Evolutionary conservation across 768 basidiomycete genomes (phyloP).

Genomic region (Termitomyces sp.): DNA sequence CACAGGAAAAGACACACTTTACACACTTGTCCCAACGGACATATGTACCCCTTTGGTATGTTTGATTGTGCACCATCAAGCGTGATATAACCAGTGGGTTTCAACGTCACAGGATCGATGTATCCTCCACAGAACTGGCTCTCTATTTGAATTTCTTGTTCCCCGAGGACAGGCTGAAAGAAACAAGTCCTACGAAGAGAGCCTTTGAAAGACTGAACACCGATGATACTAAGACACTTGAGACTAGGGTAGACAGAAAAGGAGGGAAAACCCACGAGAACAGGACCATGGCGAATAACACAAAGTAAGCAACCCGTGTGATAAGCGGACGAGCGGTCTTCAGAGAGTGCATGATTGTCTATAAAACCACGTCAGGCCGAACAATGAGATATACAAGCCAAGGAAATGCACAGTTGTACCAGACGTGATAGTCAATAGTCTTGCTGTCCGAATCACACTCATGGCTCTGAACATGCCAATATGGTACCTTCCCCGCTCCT

Average conservation of each 20-base stretch:
- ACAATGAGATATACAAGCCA: neutral
- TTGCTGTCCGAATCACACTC: conserved; percentile 77
- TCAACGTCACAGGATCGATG: conserved; percentile 55
- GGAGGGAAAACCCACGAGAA: conserved; percentile 60
- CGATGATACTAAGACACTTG: conserved; percentile 62
- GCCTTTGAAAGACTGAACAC: conserved; percentile 91
- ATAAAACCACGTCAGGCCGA: neutral
- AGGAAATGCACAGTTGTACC: conserved; percentile 75
- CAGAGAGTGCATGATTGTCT: conserved; percentile 86
- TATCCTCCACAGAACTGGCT: conserved; percentile 77
- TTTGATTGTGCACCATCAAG: conserved; percentile 21
- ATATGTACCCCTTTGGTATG: conserved; percentile 77
- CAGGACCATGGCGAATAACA: conserved; percentile 81
- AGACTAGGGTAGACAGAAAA: neutral
- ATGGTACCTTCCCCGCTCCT: conserved; percentile 65
- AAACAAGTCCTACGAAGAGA: conserved; percentile 67
- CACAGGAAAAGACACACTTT: conserved; percentile 34
- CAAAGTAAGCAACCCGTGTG: conserved; percentile 85
- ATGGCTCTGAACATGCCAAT: conserved; percentile 87
- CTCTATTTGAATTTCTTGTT: conserved; percentile 37
- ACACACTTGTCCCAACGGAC: conserved; percentile 83
- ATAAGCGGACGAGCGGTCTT: conserved; percentile 90
- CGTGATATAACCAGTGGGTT: conserved; percentile 32
- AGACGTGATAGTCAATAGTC: conserved; percentile 81
- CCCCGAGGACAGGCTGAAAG: conserved; percentile 50